Percentiles rank a stretch among this genome's conserved stretches.
Conservation (phyloP, 768 basidiomycete species). For the Sporobolomyces phaffii region DNA sequence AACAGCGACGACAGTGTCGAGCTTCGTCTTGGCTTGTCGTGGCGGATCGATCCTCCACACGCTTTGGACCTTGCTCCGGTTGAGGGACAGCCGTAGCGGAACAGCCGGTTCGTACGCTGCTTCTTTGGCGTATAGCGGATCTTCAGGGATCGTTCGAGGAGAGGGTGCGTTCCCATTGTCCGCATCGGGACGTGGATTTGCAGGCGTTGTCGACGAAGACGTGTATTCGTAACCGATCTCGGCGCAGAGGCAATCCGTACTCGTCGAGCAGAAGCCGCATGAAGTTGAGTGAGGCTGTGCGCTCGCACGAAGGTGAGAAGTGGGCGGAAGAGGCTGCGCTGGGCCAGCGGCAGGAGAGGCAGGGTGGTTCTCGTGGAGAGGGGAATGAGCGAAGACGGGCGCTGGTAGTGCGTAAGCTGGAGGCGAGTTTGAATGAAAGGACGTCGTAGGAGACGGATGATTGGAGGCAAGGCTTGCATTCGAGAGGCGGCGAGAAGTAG, state of each 20-base stretch:
- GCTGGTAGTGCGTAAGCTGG: conserved; percentile 1
- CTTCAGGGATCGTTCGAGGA: conserved; percentile 37
- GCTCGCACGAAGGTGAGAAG: background rate
- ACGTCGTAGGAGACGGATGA: background rate
- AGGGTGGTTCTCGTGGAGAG: conserved; percentile 14
- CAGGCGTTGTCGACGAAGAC: conserved; percentile 7
- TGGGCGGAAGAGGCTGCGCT: background rate
- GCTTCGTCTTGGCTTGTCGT: conserved; percentile 27
- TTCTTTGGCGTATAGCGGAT: conserved; percentile 63
- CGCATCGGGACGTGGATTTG: background rate
- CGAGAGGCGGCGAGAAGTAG: background rate
- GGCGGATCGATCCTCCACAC: conserved; percentile 48
- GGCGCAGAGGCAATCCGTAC: conserved; percentile 68
- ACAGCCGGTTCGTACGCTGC: conserved; percentile 76
- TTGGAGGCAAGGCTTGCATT: conserved; percentile 5
- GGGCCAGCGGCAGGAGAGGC: conserved; percentile 2
- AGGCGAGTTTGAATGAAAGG: background rate
- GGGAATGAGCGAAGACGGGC: conserved; percentile 19
- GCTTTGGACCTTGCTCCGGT: conserved; percentile 24
- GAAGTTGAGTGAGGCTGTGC: background rate
- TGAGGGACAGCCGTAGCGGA: conserved; percentile 61
- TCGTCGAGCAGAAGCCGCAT: conserved; percentile 70
- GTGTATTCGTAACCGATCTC: conserved; percentile 49
- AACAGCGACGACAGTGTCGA: conserved; percentile 43
- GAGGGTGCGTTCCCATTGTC: conserved; percentile 7